phyloP scores from a whole-genome alignment of 441 rosid genomes.

The Pelargonium exstipulatum region DNA sequence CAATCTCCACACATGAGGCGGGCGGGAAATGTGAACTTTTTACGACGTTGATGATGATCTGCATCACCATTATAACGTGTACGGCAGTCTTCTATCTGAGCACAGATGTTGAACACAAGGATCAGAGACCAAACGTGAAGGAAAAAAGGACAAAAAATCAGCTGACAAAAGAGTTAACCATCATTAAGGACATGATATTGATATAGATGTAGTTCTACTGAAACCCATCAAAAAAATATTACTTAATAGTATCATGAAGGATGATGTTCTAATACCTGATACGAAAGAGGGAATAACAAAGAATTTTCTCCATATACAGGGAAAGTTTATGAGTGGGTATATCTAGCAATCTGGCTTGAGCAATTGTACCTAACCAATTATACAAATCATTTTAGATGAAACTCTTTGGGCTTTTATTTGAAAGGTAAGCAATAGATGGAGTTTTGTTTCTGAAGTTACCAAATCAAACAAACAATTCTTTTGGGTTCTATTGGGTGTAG shows the following conservation, averaged over 20 bases:
- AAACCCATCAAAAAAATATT: background rate
- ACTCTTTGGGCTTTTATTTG: background rate
- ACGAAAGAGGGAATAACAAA: background rate
- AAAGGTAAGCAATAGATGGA: no score
- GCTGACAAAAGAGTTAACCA: background rate
- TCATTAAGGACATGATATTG: background rate
- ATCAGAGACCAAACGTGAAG: background rate
- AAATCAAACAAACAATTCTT: no score
- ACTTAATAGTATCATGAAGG: background rate
- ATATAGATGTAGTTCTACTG: background rate
- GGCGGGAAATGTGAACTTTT: constrained; percentile 87
- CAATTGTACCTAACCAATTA: constrained; percentile 1
- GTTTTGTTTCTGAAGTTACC: no score
- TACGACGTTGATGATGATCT: constrained; percentile 85
- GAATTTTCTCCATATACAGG: background rate
- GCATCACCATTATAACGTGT: constrained; percentile 94
- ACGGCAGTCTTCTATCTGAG: constrained; percentile 93
- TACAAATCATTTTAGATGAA: background rate
- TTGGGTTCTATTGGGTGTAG: no score
- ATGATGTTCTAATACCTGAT: constrained; percentile 5
- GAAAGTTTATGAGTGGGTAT: background rate
- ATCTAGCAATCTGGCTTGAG: constrained; percentile 6
- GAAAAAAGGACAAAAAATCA: background rate
- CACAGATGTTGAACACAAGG: constrained; percentile 8
- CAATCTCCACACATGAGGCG: constrained; percentile 92